phyloP scores from a whole-genome alignment of 768 basidiomycete genomes.

The Russula sp. region DNA sequence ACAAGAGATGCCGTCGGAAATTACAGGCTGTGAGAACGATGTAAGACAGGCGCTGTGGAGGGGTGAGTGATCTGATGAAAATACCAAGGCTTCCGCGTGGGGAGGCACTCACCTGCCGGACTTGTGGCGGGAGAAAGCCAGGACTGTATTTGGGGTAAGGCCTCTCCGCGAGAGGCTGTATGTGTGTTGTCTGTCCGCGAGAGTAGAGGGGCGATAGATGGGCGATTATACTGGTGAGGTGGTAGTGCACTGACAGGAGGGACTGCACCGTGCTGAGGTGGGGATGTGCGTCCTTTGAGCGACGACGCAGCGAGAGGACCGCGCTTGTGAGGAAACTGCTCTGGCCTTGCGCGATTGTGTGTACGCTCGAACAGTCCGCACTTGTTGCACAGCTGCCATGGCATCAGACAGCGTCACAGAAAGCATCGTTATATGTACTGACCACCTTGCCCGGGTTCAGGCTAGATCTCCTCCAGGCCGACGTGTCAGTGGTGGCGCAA shows the following conservation, averaged over 20 bases:
- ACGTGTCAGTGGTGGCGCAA: slow-evolving; percentile 79
- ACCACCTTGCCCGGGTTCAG: slow-evolving; percentile 77
- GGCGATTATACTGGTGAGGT: slow-evolving; percentile 48
- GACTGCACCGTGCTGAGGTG: slow-evolving; percentile 35
- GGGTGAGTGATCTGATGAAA: slow-evolving; percentile 5
- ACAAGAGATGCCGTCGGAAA: not conserved
- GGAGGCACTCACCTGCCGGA: slow-evolving; percentile 8
- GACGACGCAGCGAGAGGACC: slow-evolving; percentile 54
- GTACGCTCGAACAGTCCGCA: slow-evolving; percentile 79
- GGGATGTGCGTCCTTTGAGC: slow-evolving; percentile 37
- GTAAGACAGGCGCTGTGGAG: slow-evolving; percentile 9
- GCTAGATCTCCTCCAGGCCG: slow-evolving; percentile 73
- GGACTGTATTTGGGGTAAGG: slow-evolving; percentile 17
- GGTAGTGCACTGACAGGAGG: slow-evolving; percentile 41
- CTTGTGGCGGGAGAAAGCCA: slow-evolving; percentile 17
- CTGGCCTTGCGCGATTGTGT: slow-evolving; percentile 70
- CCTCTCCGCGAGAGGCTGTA: slow-evolving; percentile 7
- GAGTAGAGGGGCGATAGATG: slow-evolving; percentile 45
- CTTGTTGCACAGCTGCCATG: slow-evolving; percentile 46
- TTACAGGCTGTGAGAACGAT: slow-evolving; percentile 16
- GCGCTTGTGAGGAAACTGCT: slow-evolving; percentile 76
- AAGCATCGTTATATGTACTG: slow-evolving; percentile 20
- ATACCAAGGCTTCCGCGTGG: not conserved
- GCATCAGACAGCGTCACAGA: not conserved
- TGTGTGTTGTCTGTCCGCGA: slow-evolving; percentile 31